Evolutionary conservation across 2,329 filamentous ascomycete genomes (phyloP).

Genomic region (Colletotrichum echinochloae): DNA sequence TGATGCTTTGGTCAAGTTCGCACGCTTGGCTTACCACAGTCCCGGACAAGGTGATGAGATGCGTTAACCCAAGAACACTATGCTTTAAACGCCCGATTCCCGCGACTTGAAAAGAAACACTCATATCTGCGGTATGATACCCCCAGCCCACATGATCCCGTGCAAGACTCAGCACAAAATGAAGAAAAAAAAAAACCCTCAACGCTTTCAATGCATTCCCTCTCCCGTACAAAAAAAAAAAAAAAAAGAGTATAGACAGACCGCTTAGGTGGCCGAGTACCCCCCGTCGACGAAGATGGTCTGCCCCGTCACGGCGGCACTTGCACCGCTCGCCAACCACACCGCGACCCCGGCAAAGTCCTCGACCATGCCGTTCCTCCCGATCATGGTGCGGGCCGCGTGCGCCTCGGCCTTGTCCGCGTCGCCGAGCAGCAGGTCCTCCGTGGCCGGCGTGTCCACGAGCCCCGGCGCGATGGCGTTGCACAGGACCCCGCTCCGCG

Average conservation of each 20-base stretch:
- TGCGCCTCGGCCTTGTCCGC: constrained; percentile 43
- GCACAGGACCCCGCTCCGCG: constrained; percentile 48
- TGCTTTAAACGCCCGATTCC: not conserved
- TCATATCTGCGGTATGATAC: not conserved
- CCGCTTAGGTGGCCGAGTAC: constrained; percentile 46
- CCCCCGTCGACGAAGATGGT: constrained; percentile 51
- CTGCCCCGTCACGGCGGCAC: constrained; percentile 49
- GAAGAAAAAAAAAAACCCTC: not conserved
- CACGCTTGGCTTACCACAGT: no score
- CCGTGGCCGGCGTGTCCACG: constrained; percentile 47
- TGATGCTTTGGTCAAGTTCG: no score
- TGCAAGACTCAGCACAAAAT: not conserved
- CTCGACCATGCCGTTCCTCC: constrained; percentile 47
- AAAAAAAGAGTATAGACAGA: no score
- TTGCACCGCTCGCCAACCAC: constrained; percentile 49
- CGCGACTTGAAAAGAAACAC: not conserved
- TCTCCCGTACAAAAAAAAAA: not conserved
- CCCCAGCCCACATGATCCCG: not conserved
- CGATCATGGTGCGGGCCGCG: constrained; percentile 47
- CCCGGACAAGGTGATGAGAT: no score
- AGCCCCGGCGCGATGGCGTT: constrained; percentile 50
- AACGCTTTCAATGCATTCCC: not conserved
- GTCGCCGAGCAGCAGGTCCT: constrained; percentile 43
- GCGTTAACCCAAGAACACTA: not conserved
- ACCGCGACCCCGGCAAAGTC: constrained; percentile 50